Conservation (phyloP, 345 rosid genomes). For the Linum lewisii region DNA sequence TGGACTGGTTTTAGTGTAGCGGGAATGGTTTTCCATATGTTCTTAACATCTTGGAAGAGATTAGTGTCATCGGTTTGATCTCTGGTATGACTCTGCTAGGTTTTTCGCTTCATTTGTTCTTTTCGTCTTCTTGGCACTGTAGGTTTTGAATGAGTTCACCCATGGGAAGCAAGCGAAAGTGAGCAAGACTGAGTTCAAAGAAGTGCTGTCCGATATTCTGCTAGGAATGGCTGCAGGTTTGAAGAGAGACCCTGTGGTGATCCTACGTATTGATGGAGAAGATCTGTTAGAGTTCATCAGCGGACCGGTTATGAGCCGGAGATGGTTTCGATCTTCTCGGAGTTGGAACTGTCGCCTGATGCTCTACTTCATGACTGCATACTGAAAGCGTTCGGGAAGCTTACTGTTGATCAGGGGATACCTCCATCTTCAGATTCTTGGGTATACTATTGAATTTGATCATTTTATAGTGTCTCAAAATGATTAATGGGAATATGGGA, state of each 20-base stretch:
- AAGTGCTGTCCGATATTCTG: slow-evolving; percentile 76
- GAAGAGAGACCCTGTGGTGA: slow-evolving; percentile 89
- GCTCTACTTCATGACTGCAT: slow-evolving; percentile 40
- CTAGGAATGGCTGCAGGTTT: slow-evolving; percentile 96
- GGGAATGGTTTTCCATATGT: too few relatives aligned
- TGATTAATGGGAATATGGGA: too few relatives aligned
- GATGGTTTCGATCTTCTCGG: slow-evolving; percentile 45
- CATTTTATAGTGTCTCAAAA: neutral
- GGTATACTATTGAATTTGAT: slow-evolving; percentile 30
- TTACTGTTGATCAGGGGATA: slow-evolving; percentile 87
- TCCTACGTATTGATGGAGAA: slow-evolving; percentile 93
- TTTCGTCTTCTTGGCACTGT: neutral
- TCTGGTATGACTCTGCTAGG: too few relatives aligned
- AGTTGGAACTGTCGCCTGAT: slow-evolving; percentile 30
- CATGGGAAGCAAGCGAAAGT: slow-evolving; percentile 74
- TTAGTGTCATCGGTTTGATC: too few relatives aligned
- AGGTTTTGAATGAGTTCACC: slow-evolving; percentile 88
- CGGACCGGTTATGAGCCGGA: slow-evolving; percentile 62
- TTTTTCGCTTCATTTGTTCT: neutral
- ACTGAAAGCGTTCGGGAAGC: slow-evolving; percentile 49
- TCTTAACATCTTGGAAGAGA: too few relatives aligned
- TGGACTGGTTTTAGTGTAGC: too few relatives aligned
- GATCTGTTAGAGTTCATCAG: slow-evolving; percentile 76
- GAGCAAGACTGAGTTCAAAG: slow-evolving; percentile 75
- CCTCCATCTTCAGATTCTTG: slow-evolving; percentile 79